Evolutionary conservation across 371 early-diverging fungal species (phyloP), one percentile per base, ranked within the genome.

Genomic region (Fennellomyces sp.): DNA sequence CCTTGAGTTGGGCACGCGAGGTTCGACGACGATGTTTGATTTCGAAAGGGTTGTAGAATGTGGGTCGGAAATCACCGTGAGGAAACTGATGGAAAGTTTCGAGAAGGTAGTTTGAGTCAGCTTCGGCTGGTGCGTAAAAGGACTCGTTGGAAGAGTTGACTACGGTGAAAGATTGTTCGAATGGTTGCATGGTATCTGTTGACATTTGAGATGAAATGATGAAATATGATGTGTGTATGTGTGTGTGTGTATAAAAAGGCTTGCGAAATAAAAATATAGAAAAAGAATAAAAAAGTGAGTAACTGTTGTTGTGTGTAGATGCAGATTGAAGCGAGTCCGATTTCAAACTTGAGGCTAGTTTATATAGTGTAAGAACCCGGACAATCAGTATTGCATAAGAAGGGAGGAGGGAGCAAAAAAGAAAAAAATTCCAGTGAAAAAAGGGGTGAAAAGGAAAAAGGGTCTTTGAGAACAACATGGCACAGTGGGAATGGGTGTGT

Each of bases 21-120:
- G 91, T 91, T 29, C 90, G 77, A n/a, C 84, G 78, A 39, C 92
- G 81, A 60, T 90, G 90, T 61, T 90, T 91, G 66, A 91, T 86
- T 41, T 90, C 89, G 68, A 87, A 87, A 3, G 92, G 91, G 49
- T 91, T 87, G 63, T 91, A 91, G 57, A 89, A 88, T 7, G 87
- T 83, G n/a, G 88, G 85, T 26, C 83, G 72, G 54, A 86, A 85
- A 52, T 86, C 85, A 27, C 85, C 83, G 38, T 84, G 85, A 6
- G 81, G 86, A 35, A 76, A 74, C 54, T 80, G 83, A 58, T 73
- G 77, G 54, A 76, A 76, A 6, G 72, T 67, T 30, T 74, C 78
- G 58, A 74, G 66, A 29, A 72, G 55, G 27, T 62, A 65, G 31
- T 48, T 68, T 7, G 51, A 39, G 5, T 70, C 63, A 25, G 48